Conservation (phyloP, 2,329 filamentous ascomycete species). For the Epichloe sp. region DNA sequence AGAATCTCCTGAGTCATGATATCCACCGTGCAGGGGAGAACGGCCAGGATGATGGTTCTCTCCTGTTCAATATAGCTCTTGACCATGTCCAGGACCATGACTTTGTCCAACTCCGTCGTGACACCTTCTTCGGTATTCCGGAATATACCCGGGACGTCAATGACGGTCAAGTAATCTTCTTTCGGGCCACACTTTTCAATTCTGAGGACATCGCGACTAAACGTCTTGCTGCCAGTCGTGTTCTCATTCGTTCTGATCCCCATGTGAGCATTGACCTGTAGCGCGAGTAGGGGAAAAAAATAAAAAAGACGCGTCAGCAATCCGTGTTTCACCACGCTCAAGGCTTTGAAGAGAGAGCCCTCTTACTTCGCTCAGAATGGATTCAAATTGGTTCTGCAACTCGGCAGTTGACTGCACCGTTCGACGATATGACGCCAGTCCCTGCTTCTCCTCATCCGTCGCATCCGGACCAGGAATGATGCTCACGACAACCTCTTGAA, state of each 20-base stretch:
- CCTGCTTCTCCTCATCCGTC: slow-evolving; percentile 3
- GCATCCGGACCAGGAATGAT: slow-evolving; percentile 20
- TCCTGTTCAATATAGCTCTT: slow-evolving; percentile 30
- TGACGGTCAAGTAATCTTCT: slow-evolving; percentile 35
- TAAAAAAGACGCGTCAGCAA: neutral
- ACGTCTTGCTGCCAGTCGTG: slow-evolving; percentile 14
- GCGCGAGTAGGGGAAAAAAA: neutral
- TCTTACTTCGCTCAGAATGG: slow-evolving; percentile 28
- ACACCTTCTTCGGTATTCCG: slow-evolving; percentile 18
- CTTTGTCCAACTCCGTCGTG: slow-evolving; percentile 32
- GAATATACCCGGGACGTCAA: slow-evolving; percentile 43
- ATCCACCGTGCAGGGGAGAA: slow-evolving; percentile 27
- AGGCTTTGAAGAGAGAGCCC: neutral
- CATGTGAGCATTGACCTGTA: slow-evolving; percentile 29
- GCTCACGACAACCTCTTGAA: slow-evolving; percentile 25
- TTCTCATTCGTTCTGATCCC: slow-evolving; percentile 21
- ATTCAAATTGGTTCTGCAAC: slow-evolving; percentile 12
- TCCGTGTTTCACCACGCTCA: neutral
- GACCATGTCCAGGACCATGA: slow-evolving; percentile 33
- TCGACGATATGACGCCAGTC: neutral
- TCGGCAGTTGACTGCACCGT: neutral
- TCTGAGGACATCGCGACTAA: slow-evolving; percentile 31
- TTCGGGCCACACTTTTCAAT: slow-evolving; percentile 30
- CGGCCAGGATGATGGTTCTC: slow-evolving; percentile 36
- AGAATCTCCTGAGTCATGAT: slow-evolving; percentile 29